Conservation (phyloP, 2,329 filamentous ascomycete genomes). For the Claviceps africana region DNA sequence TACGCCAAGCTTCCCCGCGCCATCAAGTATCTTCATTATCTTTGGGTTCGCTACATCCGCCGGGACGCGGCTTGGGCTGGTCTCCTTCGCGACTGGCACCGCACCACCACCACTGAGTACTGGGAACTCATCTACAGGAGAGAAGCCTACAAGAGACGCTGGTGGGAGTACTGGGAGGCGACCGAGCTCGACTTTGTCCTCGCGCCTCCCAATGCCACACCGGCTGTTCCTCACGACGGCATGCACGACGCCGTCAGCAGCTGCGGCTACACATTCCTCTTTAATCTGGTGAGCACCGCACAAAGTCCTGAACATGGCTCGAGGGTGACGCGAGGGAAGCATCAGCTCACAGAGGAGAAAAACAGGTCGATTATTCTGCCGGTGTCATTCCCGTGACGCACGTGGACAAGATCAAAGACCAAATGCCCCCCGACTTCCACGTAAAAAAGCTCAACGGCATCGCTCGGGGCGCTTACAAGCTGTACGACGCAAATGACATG, state of each 20-base stretch:
- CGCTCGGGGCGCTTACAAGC: slow-evolving; percentile 68
- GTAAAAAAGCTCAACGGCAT: slow-evolving; percentile 60
- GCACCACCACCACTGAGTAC: slow-evolving; percentile 62
- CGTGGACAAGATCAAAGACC: slow-evolving; percentile 57
- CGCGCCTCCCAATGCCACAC: slow-evolving; percentile 77
- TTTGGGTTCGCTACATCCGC: slow-evolving; percentile 76
- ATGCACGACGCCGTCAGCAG: slow-evolving; percentile 77
- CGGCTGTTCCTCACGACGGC: slow-evolving; percentile 71
- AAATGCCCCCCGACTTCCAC: slow-evolving; percentile 47
- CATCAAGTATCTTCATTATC: slow-evolving; percentile 73
- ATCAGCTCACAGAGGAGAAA: background rate
- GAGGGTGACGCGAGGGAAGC: background rate
- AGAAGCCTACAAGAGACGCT: slow-evolving; percentile 62
- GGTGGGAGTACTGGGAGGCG: slow-evolving; percentile 76
- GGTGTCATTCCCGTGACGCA: slow-evolving; percentile 77
- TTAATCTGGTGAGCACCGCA: slow-evolving; percentile 53
- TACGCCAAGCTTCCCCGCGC: slow-evolving; percentile 61
- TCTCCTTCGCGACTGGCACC: slow-evolving; percentile 57
- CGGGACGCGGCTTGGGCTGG: slow-evolving; percentile 66
- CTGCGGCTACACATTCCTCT: slow-evolving; percentile 88
- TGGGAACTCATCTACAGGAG: slow-evolving; percentile 69
- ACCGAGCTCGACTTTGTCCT: slow-evolving; percentile 64
- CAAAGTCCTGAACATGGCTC: too few relatives aligned
- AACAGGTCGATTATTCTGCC: slow-evolving; percentile 66
- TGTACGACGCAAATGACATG: slow-evolving; percentile 74